These are phyloP conservation scores for Eucalyptus polybractea DNA, from an alignment of 345 rosid genomes.

Conservation along the genomic window DNA sequence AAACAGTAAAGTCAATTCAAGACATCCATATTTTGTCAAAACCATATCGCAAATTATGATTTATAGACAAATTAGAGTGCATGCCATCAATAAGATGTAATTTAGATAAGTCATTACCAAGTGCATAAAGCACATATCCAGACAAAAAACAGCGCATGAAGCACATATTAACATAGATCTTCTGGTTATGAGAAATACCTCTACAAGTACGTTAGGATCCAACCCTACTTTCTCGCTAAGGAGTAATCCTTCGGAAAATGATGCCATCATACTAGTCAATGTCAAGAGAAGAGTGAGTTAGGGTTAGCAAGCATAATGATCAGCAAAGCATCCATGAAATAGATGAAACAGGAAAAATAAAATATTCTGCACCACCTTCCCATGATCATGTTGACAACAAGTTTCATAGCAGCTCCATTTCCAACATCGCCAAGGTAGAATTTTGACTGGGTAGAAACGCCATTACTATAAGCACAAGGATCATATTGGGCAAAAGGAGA, in stretches of 20 bases:
- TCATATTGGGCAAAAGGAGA: not conserved
- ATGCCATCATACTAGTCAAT: constrained; percentile 79
- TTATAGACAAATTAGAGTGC: not conserved
- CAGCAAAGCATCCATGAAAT: not conserved
- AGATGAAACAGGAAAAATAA: not conserved
- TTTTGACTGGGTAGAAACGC: constrained; percentile 50
- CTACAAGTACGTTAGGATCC: constrained; percentile 65
- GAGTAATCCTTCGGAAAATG: constrained; percentile 80
- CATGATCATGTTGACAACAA: constrained; percentile 96
- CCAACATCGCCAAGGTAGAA: constrained; percentile 91
- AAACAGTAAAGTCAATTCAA: not conserved
- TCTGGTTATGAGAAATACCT: constrained; percentile 22
- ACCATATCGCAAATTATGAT: not conserved
- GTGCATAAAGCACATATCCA: not conserved
- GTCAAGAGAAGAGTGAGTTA: not conserved
- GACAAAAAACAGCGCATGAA: not conserved
- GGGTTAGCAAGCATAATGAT: not conserved
- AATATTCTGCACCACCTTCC: constrained; percentile 47
- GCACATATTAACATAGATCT: not conserved
- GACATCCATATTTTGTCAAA: not conserved
- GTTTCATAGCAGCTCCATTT: constrained; percentile 97
- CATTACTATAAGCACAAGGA: not conserved
- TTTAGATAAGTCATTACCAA: not conserved
- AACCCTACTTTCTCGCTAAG: constrained; percentile 82
- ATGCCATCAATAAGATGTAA: not conserved